Evolutionary conservation across 73 alveolate genomes (phyloP), one percentile per base, ranked within the genome.

Genomic region (Paramecium biaurelia): DNA sequence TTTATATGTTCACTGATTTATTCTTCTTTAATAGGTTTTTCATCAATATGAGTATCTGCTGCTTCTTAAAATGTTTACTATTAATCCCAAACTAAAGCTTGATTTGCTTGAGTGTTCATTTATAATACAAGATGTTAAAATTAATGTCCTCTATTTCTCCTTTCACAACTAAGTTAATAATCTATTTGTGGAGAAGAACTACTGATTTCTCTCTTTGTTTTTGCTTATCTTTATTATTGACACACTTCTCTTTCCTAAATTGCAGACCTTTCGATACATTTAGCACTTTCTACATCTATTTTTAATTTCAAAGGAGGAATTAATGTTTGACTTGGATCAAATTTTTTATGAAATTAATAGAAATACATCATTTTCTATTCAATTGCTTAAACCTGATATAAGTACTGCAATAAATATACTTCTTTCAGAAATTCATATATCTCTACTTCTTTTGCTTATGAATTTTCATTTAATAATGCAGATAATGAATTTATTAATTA

Each of bases 391-490:
- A 79, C 70, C 90, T 72, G 24, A 79, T 74, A 79, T 20, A 26
- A 43, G 21, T 30, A 30, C 76, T 43, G 32, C 68, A 15, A 53
- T 12, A 14, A 43, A 30, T 14, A 43, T 79, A 79, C 90, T 45
- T 79, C 90, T 79, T 63, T 38, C 14, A 79, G 28, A 45, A 79
- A 79, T 45, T 79, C 90, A 79, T 24, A 79, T 6, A 79, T 79
- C 14, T 79, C 90, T 2, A 79, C 56, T 30, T 45, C 56, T 42
- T 32, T 79, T 24, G 90, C 90, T 79, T 38, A 10, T 7, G 76
- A 43, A 18, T 79, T 41, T 34, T 38, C 70, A 79, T 45, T 63
- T 3, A 79, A 56, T 5, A 79, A 47, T 21, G 74, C 90, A 37
- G 90, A 79, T 21, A 79, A 34, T 47, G 90, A 43, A 79, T 79